Evolutionary conservation across 2,329 filamentous ascomycete species (phyloP), one percentile per base, ranked within the genome.

Genomic region (Penicillium griseofulvum): DNA sequence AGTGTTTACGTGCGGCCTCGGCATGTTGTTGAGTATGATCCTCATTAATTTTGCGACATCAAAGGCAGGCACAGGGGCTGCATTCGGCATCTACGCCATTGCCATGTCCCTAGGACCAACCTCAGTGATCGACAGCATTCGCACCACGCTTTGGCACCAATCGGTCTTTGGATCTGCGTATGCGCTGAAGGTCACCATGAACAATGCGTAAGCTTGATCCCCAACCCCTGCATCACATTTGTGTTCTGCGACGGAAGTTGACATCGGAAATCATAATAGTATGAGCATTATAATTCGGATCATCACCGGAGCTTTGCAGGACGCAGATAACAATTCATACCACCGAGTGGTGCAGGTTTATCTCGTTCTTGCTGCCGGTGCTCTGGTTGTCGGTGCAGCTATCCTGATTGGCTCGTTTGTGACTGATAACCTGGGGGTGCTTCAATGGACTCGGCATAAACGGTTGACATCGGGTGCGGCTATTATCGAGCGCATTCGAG

Each of bases 261-360:
- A 49, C 52, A 22, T 48, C 45, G 11, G 45, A 29, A n/a, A 42
- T 11, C 0, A 12, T 28, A 5, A 36, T 66, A 80, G 78, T 29
- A 85, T 85, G 81, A 84, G 76, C 55, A 84, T 86, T 55, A 81
- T 86, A 49, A 73, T 86, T 1, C 75, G 82, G 0, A 79, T 86
- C 41, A 71, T 85, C 19, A 80, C 81, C 0, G 83, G 83, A 1
- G 80, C 80, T 0, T 78, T 87, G 0, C 84, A 87, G 59, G 84
- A 87, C 52, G 73, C 73, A 4, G 82, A 85, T 49, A 64, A 82
- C 49, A 76, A 85, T 57, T 81, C 77, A 0, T 87, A 87, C 58
- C 71, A 80, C 45, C 76, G 77, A 1, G 83, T 84, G 0, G 77
- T 82, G 0, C 74, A 82, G 1, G 74, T 85, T 0, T 87, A 86